phyloP scores from a whole-genome alignment of 805 yeast species.

The Saccharomycopsis guyanensis region DNA sequence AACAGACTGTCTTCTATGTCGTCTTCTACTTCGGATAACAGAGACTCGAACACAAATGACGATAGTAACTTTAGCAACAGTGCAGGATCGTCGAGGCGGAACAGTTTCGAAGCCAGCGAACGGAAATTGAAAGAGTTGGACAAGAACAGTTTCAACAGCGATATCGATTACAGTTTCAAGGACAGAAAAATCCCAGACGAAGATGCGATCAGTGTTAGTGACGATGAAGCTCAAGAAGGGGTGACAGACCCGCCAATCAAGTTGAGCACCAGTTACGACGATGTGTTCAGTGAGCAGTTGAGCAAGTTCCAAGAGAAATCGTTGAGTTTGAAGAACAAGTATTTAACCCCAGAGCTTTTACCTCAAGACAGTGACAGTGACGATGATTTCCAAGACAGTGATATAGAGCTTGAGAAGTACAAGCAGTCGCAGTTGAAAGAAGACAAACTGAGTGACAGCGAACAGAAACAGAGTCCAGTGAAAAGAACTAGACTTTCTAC shows the following conservation, averaged over 20 bases:
- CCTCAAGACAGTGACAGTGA: background rate
- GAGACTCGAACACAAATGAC: background rate
- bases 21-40: slow-evolving; percentile 1
- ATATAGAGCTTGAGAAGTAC: slow-evolving; percentile 5
- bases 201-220: slow-evolving; percentile 2
- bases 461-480: background rate
- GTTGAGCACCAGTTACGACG: background rate
- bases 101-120: background rate
- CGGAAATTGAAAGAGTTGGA: background rate
- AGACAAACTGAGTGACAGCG: slow-evolving; percentile 1
- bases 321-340: background rate
- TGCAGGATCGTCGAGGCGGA: background rate
- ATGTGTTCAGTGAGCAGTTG: background rate
- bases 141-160: background rate
- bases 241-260: too few relatives aligned
- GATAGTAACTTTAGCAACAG: background rate
- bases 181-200: background rate
- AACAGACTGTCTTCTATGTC: background rate
- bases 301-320: background rate
- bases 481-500: slow-evolving; percentile 11
- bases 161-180: background rate
- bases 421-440: background rate
- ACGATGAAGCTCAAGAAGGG: slow-evolving; percentile 1
- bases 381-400: slow-evolving; percentile 5
- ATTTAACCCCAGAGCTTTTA: background rate